Evolutionary conservation across 495 filamentous ascomycete genomes (phyloP), one percentile per base, ranked within the genome.

Genomic region (Pyrenula aspistea): DNA sequence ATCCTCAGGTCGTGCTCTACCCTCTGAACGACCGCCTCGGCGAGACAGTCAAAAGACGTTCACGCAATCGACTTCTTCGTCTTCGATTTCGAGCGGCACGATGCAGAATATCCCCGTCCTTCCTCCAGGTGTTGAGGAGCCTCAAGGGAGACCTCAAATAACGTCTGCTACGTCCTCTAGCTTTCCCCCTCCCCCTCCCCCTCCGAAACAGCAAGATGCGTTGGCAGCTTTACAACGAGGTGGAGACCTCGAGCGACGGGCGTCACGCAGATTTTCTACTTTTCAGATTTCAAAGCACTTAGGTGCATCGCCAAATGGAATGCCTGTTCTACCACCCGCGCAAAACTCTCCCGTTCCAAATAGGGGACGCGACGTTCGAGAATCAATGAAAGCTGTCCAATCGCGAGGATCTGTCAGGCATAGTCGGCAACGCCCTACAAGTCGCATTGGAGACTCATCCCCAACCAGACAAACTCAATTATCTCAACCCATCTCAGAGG

Each of bases 241-340:
- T 55, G 89, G 91, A 2, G 89, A 95, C 57, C 73, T 97, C n/a
- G 92, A 97, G 64, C 80, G 93, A 61, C 81, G 93, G 61, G 94
- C 93, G 10, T 97, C 94, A 2, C 78, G 91, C 62, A 75, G 93
- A 61, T 97, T 96, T 65, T 96, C 91, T 25, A 84, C 86, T 48
- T 98, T 97, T 70, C 94, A 97, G 62, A 91, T 97, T 51, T 88
- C 88, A 22, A 96, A 95, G 62, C 89, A 95, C 58, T 77, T 96
- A 2, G 93, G 92, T 1, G 79, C 83, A 22, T 85, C 85, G 25
- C 77, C 87, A 12, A 88, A 84, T 66, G 90, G 87, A 19, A 82
- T 96, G 3, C 89, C 90, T 2, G 87, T 95, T 71, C 74, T 96
- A 8, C 89, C 92, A 31, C 68, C 77, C 10, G 72, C 85, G 10